Percentiles rank a stretch among this genome's conserved stretches.
Evolutionary conservation across 2,329 filamentous ascomycete genomes (phyloP).

Genomic region (Penicillium crustosum): DNA sequence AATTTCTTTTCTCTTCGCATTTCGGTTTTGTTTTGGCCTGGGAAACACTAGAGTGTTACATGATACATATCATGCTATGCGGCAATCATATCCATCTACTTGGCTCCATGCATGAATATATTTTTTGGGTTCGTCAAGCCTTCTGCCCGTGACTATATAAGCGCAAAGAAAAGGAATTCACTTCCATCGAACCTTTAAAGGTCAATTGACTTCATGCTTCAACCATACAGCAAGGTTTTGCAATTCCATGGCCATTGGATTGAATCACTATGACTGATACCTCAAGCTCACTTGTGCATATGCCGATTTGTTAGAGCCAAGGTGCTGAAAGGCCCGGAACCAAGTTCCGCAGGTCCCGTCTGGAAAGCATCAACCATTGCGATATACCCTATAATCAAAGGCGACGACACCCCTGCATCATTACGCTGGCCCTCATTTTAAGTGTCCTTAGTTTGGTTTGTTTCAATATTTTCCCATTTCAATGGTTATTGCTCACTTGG

Average conservation of each 20-base stretch:
- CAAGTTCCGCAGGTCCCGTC: conserved; percentile 15
- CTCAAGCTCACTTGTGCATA: neutral
- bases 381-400: neutral
- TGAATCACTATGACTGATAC: conserved; percentile 20
- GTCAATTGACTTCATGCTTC: neutral
- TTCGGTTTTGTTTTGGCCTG: neutral
- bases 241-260: conserved; percentile 8
- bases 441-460: neutral
- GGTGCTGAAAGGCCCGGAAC: conserved; percentile 11
- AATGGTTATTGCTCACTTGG: neutral
- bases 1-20: neutral
- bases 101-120: no score
- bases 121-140: neutral
- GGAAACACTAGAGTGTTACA: neutral
- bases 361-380: neutral
- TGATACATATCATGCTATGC: neutral
- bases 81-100: neutral
- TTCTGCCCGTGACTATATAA: neutral
- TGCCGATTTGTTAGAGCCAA: neutral
- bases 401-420: conserved; percentile 29
- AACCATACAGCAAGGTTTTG: neutral
- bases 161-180: neutral
- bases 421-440: neutral
- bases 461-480: neutral
- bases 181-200: neutral